Conservation (phyloP, 139 green algal species). For the Edaphochlamys debaryana region DNA sequence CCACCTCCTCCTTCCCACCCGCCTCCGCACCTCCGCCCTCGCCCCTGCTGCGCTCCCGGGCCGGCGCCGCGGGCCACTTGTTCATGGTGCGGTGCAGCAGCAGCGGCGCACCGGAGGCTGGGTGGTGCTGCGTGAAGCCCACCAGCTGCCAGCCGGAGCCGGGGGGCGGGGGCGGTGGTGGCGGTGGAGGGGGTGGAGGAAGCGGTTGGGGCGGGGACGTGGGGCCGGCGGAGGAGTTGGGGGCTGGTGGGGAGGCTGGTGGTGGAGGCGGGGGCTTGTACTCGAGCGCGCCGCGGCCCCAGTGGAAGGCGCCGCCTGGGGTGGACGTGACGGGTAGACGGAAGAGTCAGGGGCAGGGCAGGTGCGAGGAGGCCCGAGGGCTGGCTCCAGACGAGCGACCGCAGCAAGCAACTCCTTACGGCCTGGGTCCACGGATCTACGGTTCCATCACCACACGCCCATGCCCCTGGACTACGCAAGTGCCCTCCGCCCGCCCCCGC, state of each 20-base stretch:
- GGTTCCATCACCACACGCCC: too few relatives aligned
- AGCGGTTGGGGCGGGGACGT: too few relatives aligned
- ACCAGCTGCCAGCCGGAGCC: slow-evolving; percentile 53
- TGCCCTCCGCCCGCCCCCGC: too few relatives aligned
- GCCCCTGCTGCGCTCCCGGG: neutral
- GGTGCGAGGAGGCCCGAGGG: too few relatives aligned
- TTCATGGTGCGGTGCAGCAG: slow-evolving; percentile 64
- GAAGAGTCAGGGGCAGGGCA: too few relatives aligned
- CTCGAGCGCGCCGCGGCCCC: slow-evolving; percentile 20
- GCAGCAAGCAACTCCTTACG: too few relatives aligned
- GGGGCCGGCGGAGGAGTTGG: too few relatives aligned
- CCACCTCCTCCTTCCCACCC: neutral
- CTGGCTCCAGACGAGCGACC: too few relatives aligned
- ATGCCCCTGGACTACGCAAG: too few relatives aligned
- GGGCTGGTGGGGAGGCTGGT: too few relatives aligned
- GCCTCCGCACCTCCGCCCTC: neutral
- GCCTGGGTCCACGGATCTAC: too few relatives aligned
- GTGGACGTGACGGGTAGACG: neutral
- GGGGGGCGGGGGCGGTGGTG: neutral
- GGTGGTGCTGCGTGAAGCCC: slow-evolving; percentile 56
- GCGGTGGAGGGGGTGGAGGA: neutral
- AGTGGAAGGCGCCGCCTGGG: slow-evolving; percentile 22
- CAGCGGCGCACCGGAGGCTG: slow-evolving; percentile 20
- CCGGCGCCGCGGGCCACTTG: slow-evolving; percentile 37
- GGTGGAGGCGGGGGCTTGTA: neutral